phyloP scores from a whole-genome alignment of 2,329 filamentous ascomycete genomes.

The Fusarium agapanthi region DNA sequence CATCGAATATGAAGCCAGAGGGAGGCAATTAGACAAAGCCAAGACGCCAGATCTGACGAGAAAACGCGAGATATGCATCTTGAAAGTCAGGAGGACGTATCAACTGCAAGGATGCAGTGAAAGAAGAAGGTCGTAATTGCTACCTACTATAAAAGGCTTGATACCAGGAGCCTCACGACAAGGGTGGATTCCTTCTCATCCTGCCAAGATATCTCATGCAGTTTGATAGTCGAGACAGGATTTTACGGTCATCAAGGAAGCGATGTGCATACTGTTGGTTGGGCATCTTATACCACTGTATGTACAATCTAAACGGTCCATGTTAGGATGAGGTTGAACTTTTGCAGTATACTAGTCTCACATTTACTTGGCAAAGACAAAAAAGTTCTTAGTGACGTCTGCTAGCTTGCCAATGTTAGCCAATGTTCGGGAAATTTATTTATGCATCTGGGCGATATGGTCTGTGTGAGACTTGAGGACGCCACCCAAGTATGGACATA shows the following conservation, averaged over 20 bases:
- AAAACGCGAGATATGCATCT: neutral
- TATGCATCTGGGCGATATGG: neutral
- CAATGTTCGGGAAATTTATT: slow-evolving; percentile 10
- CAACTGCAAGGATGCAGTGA: slow-evolving; percentile 24
- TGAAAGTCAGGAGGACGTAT: slow-evolving; percentile 18
- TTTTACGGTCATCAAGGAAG: neutral
- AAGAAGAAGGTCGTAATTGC: slow-evolving; percentile 33
- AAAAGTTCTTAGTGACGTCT: slow-evolving; percentile 2
- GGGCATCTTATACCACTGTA: neutral
- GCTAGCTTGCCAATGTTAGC: slow-evolving; percentile 10
- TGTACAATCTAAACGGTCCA: neutral
- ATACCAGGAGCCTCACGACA: slow-evolving; percentile 26
- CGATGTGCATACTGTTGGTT: neutral
- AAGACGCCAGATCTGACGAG: slow-evolving; percentile 22
- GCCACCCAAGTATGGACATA: neutral
- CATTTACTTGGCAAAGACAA: slow-evolving; percentile 1
- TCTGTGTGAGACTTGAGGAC: neutral
- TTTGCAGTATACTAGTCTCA: slow-evolving; percentile 13
- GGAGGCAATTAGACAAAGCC: neutral
- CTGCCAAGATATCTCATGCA: slow-evolving; percentile 18
- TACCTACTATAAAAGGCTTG: slow-evolving; percentile 27
- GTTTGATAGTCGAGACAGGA: neutral
- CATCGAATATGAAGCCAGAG: neutral
- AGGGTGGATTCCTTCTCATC: slow-evolving; percentile 5
- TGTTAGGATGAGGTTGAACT: neutral